A percentile compares a stretch with the other conserved stretches of the same genome.
Conservation (phyloP, 2,329 filamentous ascomycete genomes). For the Colletotrichum tofieldiae region DNA sequence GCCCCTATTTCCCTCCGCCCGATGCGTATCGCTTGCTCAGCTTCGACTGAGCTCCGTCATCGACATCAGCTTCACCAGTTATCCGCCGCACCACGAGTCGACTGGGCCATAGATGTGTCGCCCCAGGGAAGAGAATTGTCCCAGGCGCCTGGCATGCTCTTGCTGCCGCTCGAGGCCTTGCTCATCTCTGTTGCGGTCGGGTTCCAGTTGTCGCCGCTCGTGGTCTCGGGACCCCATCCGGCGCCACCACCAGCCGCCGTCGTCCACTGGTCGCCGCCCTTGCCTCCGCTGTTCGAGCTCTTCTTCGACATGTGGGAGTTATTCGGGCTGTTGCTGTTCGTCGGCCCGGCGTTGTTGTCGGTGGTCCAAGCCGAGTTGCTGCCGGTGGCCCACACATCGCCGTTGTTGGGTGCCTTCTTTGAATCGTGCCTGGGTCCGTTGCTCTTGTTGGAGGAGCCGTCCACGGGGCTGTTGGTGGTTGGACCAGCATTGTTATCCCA, state of each 20-base stretch:
- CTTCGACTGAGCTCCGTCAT: not conserved
- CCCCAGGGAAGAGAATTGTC: slow-evolving; percentile 30
- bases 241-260: slow-evolving; percentile 23
- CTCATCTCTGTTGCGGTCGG: slow-evolving; percentile 31
- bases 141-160: slow-evolving; percentile 44
- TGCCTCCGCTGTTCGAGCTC: slow-evolving; percentile 12
- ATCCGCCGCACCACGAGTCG: slow-evolving; percentile 30
- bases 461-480: slow-evolving; percentile 32
- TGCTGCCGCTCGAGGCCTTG: slow-evolving; percentile 37
- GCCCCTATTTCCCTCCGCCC: not conserved
- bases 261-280: slow-evolving; percentile 6
- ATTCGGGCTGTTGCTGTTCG: slow-evolving; percentile 30
- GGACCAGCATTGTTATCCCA: slow-evolving; percentile 44
- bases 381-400: slow-evolving; percentile 9
- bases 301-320: slow-evolving; percentile 28
- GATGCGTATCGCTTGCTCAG: not conserved
- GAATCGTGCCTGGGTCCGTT: slow-evolving; percentile 29
- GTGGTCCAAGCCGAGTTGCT: slow-evolving; percentile 28
- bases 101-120: slow-evolving; percentile 37
- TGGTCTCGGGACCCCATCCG: slow-evolving; percentile 32
- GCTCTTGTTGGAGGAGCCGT: slow-evolving; percentile 26
- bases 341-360: slow-evolving; percentile 37
- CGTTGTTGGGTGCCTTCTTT: slow-evolving; percentile 20
- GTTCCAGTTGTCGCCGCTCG: slow-evolving; percentile 26
- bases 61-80: slow-evolving; percentile 14